Evolutionary conservation across 1,284 basidiomycete species (phyloP).

Genomic region (Papiliotrema laurentii): DNA sequence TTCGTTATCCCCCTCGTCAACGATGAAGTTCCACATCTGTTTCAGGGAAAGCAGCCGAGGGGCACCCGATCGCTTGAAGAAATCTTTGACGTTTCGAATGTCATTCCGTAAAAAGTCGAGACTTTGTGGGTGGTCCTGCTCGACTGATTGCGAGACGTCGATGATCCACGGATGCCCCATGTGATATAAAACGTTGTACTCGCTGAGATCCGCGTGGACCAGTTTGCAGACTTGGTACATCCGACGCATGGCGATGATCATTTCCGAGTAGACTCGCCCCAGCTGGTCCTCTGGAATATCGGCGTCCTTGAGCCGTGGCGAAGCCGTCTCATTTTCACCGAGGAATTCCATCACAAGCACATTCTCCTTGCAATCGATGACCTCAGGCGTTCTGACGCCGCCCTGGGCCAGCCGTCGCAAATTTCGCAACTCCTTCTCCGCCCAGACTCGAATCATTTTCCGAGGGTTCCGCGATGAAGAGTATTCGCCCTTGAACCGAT

Average conservation of each 20-base stretch:
- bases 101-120: conserved; percentile 95
- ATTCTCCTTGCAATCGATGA: conserved; percentile 91
- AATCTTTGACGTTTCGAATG: conserved; percentile 88
- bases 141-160: conserved; percentile 97
- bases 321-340: conserved; percentile 73
- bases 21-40: conserved; percentile 83
- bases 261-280: conserved; percentile 69
- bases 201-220: conserved; percentile 95
- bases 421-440: conserved; percentile 98
- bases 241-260: conserved; percentile 71
- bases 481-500: conserved; percentile 90
- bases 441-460: conserved; percentile 99
- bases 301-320: conserved; percentile 87
- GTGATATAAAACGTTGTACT: conserved; percentile 89
- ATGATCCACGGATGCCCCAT: conserved; percentile 79
- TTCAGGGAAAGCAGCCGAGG: conserved; percentile 74
- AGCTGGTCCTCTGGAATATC: conserved; percentile 48
- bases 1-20: conserved; percentile 52
- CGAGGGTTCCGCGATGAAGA: conserved; percentile 80
- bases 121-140: conserved; percentile 93
- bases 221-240: conserved; percentile 89
- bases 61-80: conserved; percentile 62
- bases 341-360: conserved; percentile 95
- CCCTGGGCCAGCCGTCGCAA: conserved; percentile 75
- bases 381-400: conserved; percentile 79